Percentiles rank a stretch among this genome's conserved stretches.
phyloP scores from a whole-genome alignment of 441 rosid species.

The Viola pubescens region DNA sequence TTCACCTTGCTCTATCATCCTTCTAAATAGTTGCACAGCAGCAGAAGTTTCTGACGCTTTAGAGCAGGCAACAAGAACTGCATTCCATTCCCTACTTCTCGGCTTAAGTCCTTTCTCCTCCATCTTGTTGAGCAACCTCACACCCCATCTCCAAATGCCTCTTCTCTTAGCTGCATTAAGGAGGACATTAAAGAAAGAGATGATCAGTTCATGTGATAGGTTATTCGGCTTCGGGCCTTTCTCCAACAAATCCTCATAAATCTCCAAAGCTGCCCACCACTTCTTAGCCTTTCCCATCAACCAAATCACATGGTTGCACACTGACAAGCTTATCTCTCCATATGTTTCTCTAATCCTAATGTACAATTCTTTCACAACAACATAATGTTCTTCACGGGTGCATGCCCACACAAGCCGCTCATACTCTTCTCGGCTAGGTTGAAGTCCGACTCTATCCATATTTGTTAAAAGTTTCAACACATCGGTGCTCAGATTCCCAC shows the following conservation, averaged over 20 bases:
- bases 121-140: conserved; percentile 67
- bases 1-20: conserved; percentile 77
- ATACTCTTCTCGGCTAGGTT: conserved; percentile 45
- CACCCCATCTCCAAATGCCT: conserved; percentile 89
- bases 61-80: conserved; percentile 82
- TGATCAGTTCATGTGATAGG: conserved; percentile 55
- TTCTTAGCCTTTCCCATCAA: conserved; percentile 84
- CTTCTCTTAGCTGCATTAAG: conserved; percentile 62
- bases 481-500: conserved; percentile 36
- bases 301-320: conserved; percentile 91
- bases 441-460: conserved; percentile 58
- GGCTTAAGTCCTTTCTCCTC: conserved; percentile 79
- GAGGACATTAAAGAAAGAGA: conserved; percentile 66
- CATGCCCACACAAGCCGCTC: conserved; percentile 92
- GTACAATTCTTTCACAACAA: conserved; percentile 68
- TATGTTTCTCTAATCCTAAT: conserved; percentile 52
- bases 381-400: conserved; percentile 57
- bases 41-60: conserved; percentile 71
- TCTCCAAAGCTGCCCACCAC: conserved; percentile 94
- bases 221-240: conserved; percentile 75
- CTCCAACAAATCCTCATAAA: conserved; percentile 79
- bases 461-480: conserved; percentile 57
- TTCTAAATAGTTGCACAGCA: conserved; percentile 65
- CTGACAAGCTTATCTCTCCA: conserved; percentile 56
- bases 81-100: conserved; percentile 64